Base-by-base conservation (phyloP, 148 eudicot genomes). In the Agrostemma githago region DNA sequence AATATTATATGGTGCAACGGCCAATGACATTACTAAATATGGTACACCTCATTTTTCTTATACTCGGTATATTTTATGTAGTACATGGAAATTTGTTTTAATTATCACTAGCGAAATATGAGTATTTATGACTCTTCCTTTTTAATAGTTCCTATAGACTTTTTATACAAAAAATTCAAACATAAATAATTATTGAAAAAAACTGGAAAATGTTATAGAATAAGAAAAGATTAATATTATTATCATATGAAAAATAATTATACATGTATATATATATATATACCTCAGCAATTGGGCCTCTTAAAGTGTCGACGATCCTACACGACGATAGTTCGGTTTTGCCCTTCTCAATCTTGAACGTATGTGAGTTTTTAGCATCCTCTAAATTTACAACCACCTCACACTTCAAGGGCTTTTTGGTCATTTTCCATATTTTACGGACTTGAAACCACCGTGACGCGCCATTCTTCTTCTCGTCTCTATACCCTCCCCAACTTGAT, bases 211-310 rank as follows among this genome's bases (percentile, higher is more conserved):
- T 0, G 8, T 48, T 48, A 48, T 48, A 9, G 11, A 48, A 48
- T 48, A 48, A 9, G 34, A 26, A 26, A 48, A 5, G 54, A 48
- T 48, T 51, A 51, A 10, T 51, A 51, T 51, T 43, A 43, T 43
- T 43, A 43, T 7, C 16, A 51, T 51, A 51, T 51, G 56, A 51
- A 51, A 51, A 26, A 26, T 26, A 26, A 26, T 26, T 26, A 26
- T 26, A 26, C 1, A 0, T 1, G 34, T 26, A 26, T 26, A 26
- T 26, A 51, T 43, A 2, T 43, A 37, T 16, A 40, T 66, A 37
- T 15, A 82, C 86, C 83, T 85, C 88, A 40, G 88, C 88, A 64
- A 83, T 60, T 8, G 76, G 73, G 0, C 79, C 81, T 59, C 86
- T 86, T 10, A 64, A 42, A 59, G 21, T 53, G 65, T 85, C 82